Evolutionary conservation across 495 filamentous ascomycete genomes (phyloP).

Genomic region (Hypoxylon lienhwacheense): DNA sequence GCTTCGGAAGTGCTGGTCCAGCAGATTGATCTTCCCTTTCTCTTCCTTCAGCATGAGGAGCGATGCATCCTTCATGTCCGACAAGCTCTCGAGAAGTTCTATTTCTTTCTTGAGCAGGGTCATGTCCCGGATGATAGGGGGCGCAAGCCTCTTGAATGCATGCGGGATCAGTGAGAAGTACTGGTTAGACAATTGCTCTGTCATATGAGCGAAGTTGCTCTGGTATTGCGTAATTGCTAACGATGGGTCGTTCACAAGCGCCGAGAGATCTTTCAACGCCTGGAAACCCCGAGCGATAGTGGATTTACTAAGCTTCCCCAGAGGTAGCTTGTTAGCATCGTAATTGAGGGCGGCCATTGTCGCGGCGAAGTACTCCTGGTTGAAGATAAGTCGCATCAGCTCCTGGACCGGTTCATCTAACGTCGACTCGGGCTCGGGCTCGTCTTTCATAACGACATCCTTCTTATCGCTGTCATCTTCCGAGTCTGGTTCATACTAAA

Average conservation of each 20-base stretch:
- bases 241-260: conserved; percentile 55
- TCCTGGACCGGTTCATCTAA: conserved; percentile 61
- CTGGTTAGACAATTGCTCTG: conserved; percentile 65
- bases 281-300: conserved; percentile 73
- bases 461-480: conserved; percentile 57
- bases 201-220: conserved; percentile 41
- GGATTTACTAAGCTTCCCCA: conserved; percentile 78
- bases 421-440: conserved; percentile 50
- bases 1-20: conserved; percentile 71
- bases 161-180: conserved; percentile 86
- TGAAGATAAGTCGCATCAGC: conserved; percentile 82
- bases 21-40: conserved; percentile 55
- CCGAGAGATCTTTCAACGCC: conserved; percentile 70
- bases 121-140: conserved; percentile 61
- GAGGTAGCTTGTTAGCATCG: conserved; percentile 73
- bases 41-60: conserved; percentile 70
- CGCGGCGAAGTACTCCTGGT: conserved; percentile 64
- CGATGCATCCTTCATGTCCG: conserved; percentile 79
- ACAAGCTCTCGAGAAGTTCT: conserved; percentile 72
- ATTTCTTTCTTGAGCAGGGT: conserved; percentile 69
- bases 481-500: conserved; percentile 61
- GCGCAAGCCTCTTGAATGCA: conserved; percentile 70
- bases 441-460: conserved; percentile 32
- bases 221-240: conserved; percentile 53
- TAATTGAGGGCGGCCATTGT: conserved; percentile 72